phyloP scores from a whole-genome alignment of 495 filamentous ascomycete species.

The Neurospora sp. region DNA sequence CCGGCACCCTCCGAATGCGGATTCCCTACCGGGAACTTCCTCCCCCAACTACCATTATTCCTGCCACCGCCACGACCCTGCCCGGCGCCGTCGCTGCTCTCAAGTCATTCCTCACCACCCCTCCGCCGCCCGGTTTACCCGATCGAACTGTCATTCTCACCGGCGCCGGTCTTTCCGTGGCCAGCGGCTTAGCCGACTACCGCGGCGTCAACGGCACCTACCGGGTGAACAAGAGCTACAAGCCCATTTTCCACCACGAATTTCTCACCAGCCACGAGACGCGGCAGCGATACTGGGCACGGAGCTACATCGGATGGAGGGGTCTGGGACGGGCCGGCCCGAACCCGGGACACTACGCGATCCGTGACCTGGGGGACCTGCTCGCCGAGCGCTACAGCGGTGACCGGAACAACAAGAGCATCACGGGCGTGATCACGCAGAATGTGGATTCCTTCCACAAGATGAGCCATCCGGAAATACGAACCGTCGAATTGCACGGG shows the following conservation, averaged over 20 bases:
- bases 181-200: conserved; percentile 89
- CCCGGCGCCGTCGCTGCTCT: conserved; percentile 69
- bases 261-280: conserved; percentile 76
- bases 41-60: conserved; percentile 67
- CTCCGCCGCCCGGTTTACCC: conserved; percentile 36
- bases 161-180: conserved; percentile 88
- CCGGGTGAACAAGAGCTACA: conserved; percentile 75
- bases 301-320: conserved; percentile 89
- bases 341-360: conserved; percentile 69
- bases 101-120: conserved; percentile 56
- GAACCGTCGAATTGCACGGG: conserved; percentile 82
- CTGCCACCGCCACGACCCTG: conserved; percentile 54
- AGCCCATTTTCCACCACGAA: conserved; percentile 88
- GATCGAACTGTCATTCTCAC: conserved; percentile 60
- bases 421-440: conserved; percentile 79
- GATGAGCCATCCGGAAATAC: conserved; percentile 59
- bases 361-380: conserved; percentile 56
- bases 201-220: conserved; percentile 86
- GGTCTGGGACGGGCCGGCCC: conserved; percentile 66
- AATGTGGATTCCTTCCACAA: conserved; percentile 95
- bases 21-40: conserved; percentile 86
- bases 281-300: conserved; percentile 90
- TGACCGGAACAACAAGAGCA: conserved; percentile 35
- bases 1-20: conserved; percentile 49
- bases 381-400: background rate